These are phyloP conservation scores for Tothia fuscella DNA, from an alignment of 2,329 filamentous ascomycete species.

Conservation along the genomic window DNA sequence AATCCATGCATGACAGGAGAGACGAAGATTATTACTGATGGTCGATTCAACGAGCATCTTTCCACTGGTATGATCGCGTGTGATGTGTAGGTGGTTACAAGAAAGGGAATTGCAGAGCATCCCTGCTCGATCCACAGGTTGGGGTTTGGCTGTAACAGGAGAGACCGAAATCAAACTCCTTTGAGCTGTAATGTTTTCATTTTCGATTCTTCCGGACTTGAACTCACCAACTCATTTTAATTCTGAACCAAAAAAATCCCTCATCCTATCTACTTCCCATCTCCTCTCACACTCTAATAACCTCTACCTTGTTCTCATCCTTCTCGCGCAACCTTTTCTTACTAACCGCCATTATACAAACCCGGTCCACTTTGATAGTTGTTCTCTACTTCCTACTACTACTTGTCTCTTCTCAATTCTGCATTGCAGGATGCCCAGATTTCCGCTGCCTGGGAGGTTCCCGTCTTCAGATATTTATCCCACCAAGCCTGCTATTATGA, in stretches of 20 bases:
- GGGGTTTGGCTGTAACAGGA: conserved; percentile 8
- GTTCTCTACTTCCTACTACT: no score
- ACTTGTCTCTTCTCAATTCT: no score
- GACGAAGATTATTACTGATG: conserved; percentile 8
- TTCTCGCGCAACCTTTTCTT: no score
- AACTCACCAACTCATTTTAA: conserved; percentile 12
- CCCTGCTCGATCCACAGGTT: conserved; percentile 8
- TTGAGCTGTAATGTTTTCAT: conserved; percentile 3
- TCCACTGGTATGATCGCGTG: conserved; percentile 9
- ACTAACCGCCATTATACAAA: no score
- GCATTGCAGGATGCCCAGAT: no score
- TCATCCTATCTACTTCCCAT: no score
- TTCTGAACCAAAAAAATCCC: conserved; percentile 11
- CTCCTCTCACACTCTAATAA: no score
- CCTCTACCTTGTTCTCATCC: no score
- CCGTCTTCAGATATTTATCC: no score
- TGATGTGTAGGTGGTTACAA: conserved; percentile 8
- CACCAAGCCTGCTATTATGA: no score
- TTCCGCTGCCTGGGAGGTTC: no score
- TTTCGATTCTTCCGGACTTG: conserved; percentile 3
- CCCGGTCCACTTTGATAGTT: no score
- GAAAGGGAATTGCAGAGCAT: conserved; percentile 10
- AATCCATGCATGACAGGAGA: conserved; percentile 8
- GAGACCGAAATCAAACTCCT: conserved; percentile 3
- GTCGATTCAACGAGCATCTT: conserved; percentile 8